Conservation (phyloP, 169 alveolate genomes). For the Plasmodium gallinaceum region DNA sequence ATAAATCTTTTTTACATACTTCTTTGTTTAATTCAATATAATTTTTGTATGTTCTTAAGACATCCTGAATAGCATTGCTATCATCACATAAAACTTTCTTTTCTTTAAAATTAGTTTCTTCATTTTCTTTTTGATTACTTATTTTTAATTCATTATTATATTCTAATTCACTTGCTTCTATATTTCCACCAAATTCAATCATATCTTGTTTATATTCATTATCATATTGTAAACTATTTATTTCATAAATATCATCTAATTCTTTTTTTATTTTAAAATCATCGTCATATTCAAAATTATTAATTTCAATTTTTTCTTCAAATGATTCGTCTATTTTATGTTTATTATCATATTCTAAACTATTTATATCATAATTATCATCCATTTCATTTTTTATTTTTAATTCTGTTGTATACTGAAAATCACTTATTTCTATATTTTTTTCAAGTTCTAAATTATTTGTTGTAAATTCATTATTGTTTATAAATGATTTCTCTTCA, state of each 20-base stretch:
- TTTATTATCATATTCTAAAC: neutral
- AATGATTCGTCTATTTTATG: neutral
- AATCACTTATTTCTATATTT: neutral
- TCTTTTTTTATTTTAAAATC: neutral
- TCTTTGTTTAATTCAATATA: constrained; percentile 4
- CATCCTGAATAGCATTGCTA: neutral
- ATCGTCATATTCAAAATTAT: neutral
- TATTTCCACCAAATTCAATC: neutral
- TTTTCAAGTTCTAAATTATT: neutral
- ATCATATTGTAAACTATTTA: neutral
- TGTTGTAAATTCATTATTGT: neutral
- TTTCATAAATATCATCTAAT: neutral
- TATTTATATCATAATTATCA: no score
- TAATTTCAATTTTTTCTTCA: neutral
- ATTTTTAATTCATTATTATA: neutral
- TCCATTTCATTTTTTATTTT: no score
- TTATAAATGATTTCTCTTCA: neutral
- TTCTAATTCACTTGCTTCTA: neutral
- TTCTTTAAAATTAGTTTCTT: neutral
- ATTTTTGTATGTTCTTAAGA: constrained; percentile 16
- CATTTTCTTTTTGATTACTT: neutral
- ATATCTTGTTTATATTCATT: neutral
- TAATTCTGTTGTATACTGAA: neutral
- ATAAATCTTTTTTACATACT: neutral
- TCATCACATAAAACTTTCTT: neutral